phyloP scores from a whole-genome alignment of 176 grass and related monocot species.

The Oryza coarctata region DNA sequence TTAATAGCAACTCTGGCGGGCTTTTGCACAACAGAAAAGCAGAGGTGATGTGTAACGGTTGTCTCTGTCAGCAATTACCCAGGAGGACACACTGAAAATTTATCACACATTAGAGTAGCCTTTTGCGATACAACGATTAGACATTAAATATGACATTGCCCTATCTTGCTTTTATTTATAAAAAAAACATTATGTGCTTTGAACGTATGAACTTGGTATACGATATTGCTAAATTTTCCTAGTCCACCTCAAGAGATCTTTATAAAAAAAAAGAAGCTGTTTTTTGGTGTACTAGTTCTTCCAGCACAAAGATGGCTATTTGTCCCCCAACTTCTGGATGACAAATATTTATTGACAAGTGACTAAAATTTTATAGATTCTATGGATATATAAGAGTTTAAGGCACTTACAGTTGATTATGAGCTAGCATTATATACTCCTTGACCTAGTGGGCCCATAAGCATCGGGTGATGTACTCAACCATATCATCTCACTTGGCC shows the following conservation, averaged over 20 bases:
- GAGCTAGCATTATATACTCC: no score
- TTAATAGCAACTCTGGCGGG: not conserved
- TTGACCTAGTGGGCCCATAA: no score
- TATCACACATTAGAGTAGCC: not conserved
- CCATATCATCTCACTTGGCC: no score
- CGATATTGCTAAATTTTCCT: not conserved
- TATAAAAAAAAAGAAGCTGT: not conserved
- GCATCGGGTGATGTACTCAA: no score
- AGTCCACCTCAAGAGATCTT: not conserved
- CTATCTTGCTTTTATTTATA: not conserved
- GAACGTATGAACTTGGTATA: not conserved
- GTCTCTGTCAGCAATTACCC: not conserved
- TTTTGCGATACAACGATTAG: not conserved
- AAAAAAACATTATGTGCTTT: not conserved
- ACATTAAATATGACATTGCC: not conserved
- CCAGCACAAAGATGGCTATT: no score
- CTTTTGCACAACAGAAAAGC: constrained; percentile 20
- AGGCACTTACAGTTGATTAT: no score
- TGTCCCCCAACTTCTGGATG: no score
- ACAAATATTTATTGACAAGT: no score
- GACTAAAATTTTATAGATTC: no score
- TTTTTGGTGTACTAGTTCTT: no score
- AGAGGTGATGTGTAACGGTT: constrained; percentile 26
- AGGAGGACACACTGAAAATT: not conserved
- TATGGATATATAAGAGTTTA: no score